Conservation (phyloP, 768 basidiomycete species). For the Boletellus emodensis region DNA sequence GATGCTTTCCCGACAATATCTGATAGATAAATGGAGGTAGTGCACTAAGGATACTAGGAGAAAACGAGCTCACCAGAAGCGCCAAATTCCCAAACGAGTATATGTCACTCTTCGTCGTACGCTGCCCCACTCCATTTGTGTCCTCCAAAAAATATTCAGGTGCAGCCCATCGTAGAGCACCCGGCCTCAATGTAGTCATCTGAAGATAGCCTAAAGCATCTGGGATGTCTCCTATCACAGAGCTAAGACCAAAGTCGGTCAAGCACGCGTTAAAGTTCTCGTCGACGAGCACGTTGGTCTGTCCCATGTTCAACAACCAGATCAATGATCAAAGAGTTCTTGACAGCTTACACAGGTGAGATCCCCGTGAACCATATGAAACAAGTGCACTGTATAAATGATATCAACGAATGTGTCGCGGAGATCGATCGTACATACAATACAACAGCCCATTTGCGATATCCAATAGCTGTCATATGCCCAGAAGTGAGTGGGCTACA, state of each 20-base stretch:
- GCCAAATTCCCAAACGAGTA: conserved; percentile 27
- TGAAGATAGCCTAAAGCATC: conserved; percentile 1
- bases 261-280: conserved; percentile 31
- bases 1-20: conserved; percentile 16
- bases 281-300: conserved; percentile 13
- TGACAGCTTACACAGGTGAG: conserved; percentile 5
- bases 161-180: conserved; percentile 43
- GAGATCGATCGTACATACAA: not conserved
- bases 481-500: conserved; percentile 20
- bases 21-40: not conserved
- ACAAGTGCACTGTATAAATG: conserved; percentile 6
- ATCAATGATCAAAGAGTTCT: not conserved
- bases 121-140: conserved; percentile 6
- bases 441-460: conserved; percentile 9
- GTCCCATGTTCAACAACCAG: not conserved
- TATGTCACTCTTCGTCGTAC: conserved; percentile 9
- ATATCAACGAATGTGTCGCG: not conserved
- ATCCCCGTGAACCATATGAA: conserved; percentile 10
- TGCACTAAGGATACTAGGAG: no score
- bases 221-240: conserved; percentile 10
- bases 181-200: conserved; percentile 29
- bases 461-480: conserved; percentile 11
- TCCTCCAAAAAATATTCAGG: conserved; percentile 23
- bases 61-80: conserved; percentile 17
- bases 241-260: conserved; percentile 41